Conservation (phyloP, 352 stramenopile species). For the Thalassiosira hispida region DNA sequence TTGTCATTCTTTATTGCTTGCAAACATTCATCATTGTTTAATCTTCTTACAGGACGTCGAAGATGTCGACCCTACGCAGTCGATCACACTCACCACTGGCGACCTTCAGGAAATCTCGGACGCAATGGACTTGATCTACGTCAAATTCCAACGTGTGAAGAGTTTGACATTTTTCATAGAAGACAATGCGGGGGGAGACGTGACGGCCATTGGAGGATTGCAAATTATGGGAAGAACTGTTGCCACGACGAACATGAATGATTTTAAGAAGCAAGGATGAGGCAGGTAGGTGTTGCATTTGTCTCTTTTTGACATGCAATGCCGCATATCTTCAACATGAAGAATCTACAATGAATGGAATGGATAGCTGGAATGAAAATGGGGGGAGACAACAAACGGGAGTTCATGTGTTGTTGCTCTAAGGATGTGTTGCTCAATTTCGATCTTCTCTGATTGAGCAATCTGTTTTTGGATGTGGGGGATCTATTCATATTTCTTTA, state of each 20-base stretch:
- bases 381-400: not conserved
- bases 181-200: constrained; percentile 80
- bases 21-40: constrained; percentile 1
- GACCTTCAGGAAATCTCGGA: constrained; percentile 71
- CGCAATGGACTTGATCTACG: constrained; percentile 70
- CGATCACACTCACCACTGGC: constrained; percentile 66
- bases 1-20: not conserved
- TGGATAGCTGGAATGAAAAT: not conserved
- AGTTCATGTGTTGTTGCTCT: constrained; percentile 4
- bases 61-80: constrained; percentile 79
- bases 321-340: constrained; percentile 15
- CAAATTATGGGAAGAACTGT: constrained; percentile 72
- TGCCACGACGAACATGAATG: constrained; percentile 77
- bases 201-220: constrained; percentile 74
- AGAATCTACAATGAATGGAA: not conserved
- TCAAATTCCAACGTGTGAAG: constrained; percentile 82
- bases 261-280: constrained; percentile 82
- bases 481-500: constrained; percentile 8
- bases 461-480: constrained; percentile 1
- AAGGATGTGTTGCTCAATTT: constrained; percentile 6
- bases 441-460: not conserved
- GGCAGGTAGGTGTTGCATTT: constrained; percentile 54
- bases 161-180: constrained; percentile 82
- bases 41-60: constrained; percentile 64
- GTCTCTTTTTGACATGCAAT: constrained; percentile 23